These are phyloP conservation scores for Helotiales sp. DNA, from an alignment of 2,329 filamentous ascomycete species.

Conservation along the genomic window DNA sequence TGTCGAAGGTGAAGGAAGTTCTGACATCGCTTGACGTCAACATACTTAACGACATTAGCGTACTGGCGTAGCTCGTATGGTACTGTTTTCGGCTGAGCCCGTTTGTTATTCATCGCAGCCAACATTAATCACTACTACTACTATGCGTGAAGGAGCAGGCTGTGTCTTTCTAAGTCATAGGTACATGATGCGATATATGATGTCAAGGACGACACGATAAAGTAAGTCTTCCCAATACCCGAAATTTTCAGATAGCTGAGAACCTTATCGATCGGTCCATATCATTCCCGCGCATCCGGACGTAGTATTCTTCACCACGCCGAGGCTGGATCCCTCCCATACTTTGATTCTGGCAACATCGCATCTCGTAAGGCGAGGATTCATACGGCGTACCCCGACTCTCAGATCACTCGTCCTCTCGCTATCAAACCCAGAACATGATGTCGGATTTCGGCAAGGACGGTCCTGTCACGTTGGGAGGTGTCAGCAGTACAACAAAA, in stretches of 20 bases:
- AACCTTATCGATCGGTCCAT: conserved; percentile 11
- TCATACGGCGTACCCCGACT: not conserved
- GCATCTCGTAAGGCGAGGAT: conserved; percentile 6
- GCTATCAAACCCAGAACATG: not conserved
- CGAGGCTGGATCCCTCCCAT: not conserved
- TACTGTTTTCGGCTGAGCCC: not conserved
- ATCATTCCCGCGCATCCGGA: conserved; percentile 10
- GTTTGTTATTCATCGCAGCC: too few species aligned
- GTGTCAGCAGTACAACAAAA: conserved; percentile 19
- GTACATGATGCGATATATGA: too few species aligned
- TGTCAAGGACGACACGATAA: too few species aligned
- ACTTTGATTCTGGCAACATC: not conserved
- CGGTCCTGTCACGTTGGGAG: not conserved
- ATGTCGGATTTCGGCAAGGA: conserved; percentile 14
- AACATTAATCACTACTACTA: not conserved
- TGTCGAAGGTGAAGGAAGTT: not conserved
- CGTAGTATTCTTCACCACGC: not conserved
- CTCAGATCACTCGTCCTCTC: not conserved
- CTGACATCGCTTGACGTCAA: not conserved
- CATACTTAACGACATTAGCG: not conserved
- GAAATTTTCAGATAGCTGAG: not conserved
- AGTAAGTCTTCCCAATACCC: not conserved
- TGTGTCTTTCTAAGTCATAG: too few species aligned
- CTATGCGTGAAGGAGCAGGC: not conserved
- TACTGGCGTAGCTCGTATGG: not conserved